Conservation (phyloP, 1,284 basidiomycete species). For the Hypsizygus ulmarius region DNA sequence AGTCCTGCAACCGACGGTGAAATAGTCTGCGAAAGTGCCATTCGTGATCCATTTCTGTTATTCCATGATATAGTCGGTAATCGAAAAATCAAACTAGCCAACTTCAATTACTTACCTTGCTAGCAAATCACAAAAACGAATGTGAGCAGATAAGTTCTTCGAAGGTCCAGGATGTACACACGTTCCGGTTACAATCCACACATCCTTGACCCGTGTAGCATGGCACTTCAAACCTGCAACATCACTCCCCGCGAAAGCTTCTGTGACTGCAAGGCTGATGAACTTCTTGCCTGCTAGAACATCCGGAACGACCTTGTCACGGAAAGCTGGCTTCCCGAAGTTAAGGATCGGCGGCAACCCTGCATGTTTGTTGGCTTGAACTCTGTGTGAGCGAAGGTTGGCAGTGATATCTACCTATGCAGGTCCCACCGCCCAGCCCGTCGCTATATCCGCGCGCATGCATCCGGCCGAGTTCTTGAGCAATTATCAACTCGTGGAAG, state of each 20-base stretch:
- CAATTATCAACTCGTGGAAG: constrained; percentile 87
- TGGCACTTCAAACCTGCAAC: constrained; percentile 82
- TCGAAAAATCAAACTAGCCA: no score
- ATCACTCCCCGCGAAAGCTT: constrained; percentile 90
- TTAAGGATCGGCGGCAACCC: constrained; percentile 82
- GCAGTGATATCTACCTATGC: constrained; percentile 15
- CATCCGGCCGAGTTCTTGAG: constrained; percentile 79
- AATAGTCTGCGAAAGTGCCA: constrained; percentile 60
- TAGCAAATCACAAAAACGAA: not conserved
- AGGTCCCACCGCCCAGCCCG: constrained; percentile 30
- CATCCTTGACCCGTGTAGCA: constrained; percentile 81
- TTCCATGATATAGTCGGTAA: not conserved
- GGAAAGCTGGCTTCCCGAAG: constrained; percentile 77
- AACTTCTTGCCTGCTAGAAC: constrained; percentile 80
- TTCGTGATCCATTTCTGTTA: constrained; percentile 84
- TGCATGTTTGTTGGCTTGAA: constrained; percentile 38
- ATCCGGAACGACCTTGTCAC: constrained; percentile 77
- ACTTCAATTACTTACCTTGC: constrained; percentile 12
- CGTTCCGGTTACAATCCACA: constrained; percentile 82
- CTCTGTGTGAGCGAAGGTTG: not conserved
- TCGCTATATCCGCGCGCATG: constrained; percentile 75
- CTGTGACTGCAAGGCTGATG: constrained; percentile 81
- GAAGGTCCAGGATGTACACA: not conserved
- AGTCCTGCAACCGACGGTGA: constrained; percentile 62
- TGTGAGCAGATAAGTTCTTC: not conserved